phyloP scores from a whole-genome alignment of 371 early-diverging fungal species.

The Apophysomyces ossiformis region DNA sequence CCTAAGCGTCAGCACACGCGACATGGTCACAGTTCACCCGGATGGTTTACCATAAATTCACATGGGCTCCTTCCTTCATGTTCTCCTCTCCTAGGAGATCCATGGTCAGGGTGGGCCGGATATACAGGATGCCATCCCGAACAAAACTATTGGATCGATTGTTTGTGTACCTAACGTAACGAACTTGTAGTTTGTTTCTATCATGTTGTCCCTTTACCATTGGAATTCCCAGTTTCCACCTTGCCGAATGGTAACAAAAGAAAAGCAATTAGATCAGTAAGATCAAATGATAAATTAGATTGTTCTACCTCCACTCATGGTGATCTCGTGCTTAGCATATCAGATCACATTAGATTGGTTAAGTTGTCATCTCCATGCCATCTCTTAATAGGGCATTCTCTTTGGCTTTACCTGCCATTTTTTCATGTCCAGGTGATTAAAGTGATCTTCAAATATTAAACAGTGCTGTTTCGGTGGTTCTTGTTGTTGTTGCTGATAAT shows the following conservation, averaged over 20 bases:
- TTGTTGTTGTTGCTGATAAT: neutral
- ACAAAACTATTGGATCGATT: constrained; percentile 71
- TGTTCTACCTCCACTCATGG: constrained; percentile 52
- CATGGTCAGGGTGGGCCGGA: constrained; percentile 67
- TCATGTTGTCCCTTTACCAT: constrained; percentile 17
- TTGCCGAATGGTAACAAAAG: neutral
- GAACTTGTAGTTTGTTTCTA: neutral
- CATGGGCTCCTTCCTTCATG: constrained; percentile 38
- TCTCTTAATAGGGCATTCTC: neutral
- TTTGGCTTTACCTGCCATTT: constrained; percentile 54
- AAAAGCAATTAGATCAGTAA: neutral
- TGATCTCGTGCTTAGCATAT: constrained; percentile 54
- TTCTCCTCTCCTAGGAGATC: constrained; percentile 37
- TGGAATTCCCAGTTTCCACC: constrained; percentile 65
- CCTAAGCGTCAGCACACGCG: constrained; percentile 1
- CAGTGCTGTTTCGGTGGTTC: constrained; percentile 32
- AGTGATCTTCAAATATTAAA: constrained; percentile 66
- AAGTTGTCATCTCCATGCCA: neutral
- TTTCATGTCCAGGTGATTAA: constrained; percentile 59
- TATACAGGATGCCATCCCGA: constrained; percentile 64
- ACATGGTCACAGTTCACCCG: neutral
- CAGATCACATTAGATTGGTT: neutral
- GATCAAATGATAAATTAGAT: neutral
- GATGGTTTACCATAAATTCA: constrained; percentile 34
- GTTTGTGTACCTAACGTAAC: constrained; percentile 48